Evolutionary conservation across 2,329 filamentous ascomycete species (phyloP).

Genomic region (Ustulina deusta): DNA sequence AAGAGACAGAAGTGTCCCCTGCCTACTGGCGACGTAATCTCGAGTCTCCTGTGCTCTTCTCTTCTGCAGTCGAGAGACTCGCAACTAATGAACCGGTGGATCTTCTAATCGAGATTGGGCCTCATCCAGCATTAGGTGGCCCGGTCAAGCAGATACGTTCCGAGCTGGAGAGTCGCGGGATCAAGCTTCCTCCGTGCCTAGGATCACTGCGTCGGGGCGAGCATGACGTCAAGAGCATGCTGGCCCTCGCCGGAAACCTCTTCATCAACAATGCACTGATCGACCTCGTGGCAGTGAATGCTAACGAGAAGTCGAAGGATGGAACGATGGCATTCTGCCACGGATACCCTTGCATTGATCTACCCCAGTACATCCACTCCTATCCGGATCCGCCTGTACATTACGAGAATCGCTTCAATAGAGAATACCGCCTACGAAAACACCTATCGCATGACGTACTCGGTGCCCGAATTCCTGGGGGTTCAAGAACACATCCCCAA

Average conservation of each 20-base stretch:
- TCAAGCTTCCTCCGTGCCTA: not conserved
- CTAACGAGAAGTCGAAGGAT: not conserved
- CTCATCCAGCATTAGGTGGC: too few relatives aligned
- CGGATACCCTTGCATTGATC: conserved; percentile 11
- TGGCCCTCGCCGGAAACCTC: conserved; percentile 7
- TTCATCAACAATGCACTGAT: conserved; percentile 15
- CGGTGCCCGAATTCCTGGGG: conserved; percentile 2
- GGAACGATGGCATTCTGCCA: not conserved
- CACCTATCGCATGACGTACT: conserved; percentile 16
- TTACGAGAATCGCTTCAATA: conserved; percentile 22
- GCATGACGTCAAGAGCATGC: conserved; percentile 14
- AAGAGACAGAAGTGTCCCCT: not conserved
- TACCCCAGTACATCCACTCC: conserved; percentile 23
- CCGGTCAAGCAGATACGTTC: too few relatives aligned
- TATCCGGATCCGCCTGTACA: conserved; percentile 16
- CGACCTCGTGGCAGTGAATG: conserved; percentile 24
- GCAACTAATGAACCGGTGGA: too few relatives aligned
- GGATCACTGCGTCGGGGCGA: conserved; percentile 19
- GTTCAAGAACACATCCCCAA: conserved; percentile 6
- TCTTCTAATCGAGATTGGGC: too few relatives aligned
- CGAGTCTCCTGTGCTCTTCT: conserved; percentile 22
- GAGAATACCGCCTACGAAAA: conserved; percentile 13
- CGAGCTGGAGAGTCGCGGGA: not conserved
- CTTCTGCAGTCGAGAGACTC: too few relatives aligned
- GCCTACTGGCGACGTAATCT: conserved; percentile 25